These are phyloP conservation scores for Paramecium biaurelia DNA, from an alignment of 73 alveolate species.

Conservation along the genomic window DNA sequence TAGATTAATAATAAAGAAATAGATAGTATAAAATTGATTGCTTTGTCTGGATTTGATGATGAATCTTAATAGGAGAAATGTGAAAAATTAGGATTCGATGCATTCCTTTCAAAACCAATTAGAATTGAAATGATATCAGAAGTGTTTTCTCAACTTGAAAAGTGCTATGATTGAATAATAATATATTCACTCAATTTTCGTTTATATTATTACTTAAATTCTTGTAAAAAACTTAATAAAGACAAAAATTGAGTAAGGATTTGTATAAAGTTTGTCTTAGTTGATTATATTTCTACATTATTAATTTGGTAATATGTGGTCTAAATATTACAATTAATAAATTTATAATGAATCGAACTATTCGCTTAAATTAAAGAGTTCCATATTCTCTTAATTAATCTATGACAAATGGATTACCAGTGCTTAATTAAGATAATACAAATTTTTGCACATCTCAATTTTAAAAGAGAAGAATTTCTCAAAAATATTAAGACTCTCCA, in stretches of 20 bases:
- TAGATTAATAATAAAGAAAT: slow-evolving; percentile 22
- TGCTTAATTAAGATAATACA: not conserved
- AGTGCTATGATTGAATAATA: not conserved
- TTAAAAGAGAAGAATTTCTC: not conserved
- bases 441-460: not conserved
- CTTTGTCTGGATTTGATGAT: slow-evolving; percentile 48
- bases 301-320: not conserved
- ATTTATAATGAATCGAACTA: not conserved
- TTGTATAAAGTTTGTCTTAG: not conserved
- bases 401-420: slow-evolving; percentile 25
- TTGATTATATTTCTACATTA: not conserved
- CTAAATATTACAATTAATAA: not conserved
- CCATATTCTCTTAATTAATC: slow-evolving; percentile 6
- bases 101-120: slow-evolving; percentile 40
- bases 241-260: not conserved
- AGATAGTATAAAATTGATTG: not conserved
- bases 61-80: not conserved
- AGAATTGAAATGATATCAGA: not conserved
- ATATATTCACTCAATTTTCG: not conserved
- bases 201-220: not conserved
- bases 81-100: slow-evolving; percentile 27
- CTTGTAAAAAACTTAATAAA: too few relatives aligned
- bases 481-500: not conserved
- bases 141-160: not conserved
- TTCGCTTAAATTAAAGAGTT: not conserved